These are phyloP conservation scores for Hirsutella thompsonii DNA, from an alignment of 2,329 filamentous ascomycete species.

Conservation along the genomic window DNA sequence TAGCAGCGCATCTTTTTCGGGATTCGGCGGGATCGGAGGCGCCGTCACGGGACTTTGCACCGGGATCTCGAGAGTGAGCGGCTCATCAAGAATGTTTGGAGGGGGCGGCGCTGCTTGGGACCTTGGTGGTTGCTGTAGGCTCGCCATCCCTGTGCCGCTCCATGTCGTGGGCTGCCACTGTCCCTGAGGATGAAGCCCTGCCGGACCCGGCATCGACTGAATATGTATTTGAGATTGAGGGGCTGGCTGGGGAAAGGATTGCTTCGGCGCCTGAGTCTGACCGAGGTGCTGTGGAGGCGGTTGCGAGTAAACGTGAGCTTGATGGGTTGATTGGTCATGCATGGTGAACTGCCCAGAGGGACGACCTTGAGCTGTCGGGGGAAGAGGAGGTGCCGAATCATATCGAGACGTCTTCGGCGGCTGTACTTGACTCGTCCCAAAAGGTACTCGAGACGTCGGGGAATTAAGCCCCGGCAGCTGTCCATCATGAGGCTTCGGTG, in stretches of 20 bases:
- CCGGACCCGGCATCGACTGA: background rate
- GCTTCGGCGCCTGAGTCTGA: background rate
- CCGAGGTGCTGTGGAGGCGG: constrained; percentile 1
- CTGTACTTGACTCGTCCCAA: constrained; percentile 4
- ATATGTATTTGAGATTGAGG: constrained; percentile 1
- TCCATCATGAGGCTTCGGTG: constrained; percentile 20
- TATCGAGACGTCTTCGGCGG: constrained; percentile 24
- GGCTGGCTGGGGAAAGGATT: background rate
- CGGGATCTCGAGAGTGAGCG: constrained; percentile 37
- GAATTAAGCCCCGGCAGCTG: constrained; percentile 11
- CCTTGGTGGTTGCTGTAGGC: background rate
- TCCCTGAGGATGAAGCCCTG: constrained; percentile 10
- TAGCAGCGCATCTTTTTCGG: constrained; percentile 82
- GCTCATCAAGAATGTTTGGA: constrained; percentile 43
- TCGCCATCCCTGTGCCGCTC: background rate
- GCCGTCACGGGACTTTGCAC: constrained; percentile 42
- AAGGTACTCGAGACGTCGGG: constrained; percentile 13
- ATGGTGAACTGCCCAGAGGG: constrained; percentile 3
- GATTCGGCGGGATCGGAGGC: constrained; percentile 87
- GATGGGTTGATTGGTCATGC: constrained; percentile 3
- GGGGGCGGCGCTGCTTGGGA: constrained; percentile 20
- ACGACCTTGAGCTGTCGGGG: constrained; percentile 16
- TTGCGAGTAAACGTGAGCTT: constrained; percentile 7
- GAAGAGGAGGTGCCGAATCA: constrained; percentile 33
- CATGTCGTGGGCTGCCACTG: constrained; percentile 8